phyloP scores from a whole-genome alignment of 176 grass and related monocot species.

The Dendrocalamus sinicus region DNA sequence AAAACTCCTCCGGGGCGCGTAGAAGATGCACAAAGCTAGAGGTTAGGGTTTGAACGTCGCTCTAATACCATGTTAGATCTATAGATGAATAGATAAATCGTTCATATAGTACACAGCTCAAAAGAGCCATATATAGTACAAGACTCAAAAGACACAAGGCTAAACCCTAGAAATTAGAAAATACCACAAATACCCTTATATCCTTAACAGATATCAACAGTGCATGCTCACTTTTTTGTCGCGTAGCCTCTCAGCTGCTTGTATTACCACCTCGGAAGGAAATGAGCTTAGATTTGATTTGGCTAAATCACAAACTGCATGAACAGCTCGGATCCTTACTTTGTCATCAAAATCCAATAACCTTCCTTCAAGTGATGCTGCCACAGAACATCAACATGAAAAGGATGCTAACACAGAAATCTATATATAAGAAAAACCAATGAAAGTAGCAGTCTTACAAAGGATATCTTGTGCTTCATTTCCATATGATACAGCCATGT shows the following conservation, averaged over 20 bases:
- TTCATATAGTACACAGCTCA: no score
- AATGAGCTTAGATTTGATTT: no score
- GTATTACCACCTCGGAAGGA: no score
- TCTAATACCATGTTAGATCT: no score
- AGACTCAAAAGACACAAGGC: no score
- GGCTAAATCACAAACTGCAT: conserved; percentile 77
- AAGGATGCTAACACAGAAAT: conserved; percentile 34
- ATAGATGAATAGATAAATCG: no score
- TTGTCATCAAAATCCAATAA: conserved; percentile 96
- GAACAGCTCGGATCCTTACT: conserved; percentile 85
- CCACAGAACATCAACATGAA: conserved; percentile 45
- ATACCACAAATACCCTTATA: no score
- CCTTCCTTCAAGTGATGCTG: conserved; percentile 80
- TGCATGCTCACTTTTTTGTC: conserved; percentile 71
- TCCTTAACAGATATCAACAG: conserved; percentile 12
- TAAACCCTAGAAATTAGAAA: no score
- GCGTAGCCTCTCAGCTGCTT: conserved; percentile 56
- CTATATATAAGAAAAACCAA: conserved; percentile 27
- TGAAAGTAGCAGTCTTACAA: conserved; percentile 50
- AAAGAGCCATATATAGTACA: no score
- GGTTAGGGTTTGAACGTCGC: no score
- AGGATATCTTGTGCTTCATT: conserved; percentile 69
- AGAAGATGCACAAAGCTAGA: no score
- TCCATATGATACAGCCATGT: conserved; percentile 57
- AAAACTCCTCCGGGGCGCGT: no score